phyloP scores from a whole-genome alignment of 2,329 filamentous ascomycete species.

The Penicillium sclerotigenum region DNA sequence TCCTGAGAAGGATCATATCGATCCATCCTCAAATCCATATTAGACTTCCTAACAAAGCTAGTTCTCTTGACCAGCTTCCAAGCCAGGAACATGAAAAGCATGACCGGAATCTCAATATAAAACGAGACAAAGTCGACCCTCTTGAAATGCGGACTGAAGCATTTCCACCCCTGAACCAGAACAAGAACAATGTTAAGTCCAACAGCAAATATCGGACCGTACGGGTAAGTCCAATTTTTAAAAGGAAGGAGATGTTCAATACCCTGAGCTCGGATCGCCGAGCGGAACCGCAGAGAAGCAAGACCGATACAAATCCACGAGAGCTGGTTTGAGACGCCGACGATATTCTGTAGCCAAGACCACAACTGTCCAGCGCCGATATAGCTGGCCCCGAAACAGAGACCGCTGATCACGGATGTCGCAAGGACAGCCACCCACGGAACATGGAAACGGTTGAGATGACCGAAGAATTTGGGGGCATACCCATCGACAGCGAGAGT shows the following conservation, averaged over 20 bases:
- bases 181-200: slow-evolving; percentile 59
- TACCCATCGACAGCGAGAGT: slow-evolving; percentile 54
- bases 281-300: slow-evolving; percentile 63
- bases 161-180: slow-evolving; percentile 59
- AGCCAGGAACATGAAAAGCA: slow-evolving; percentile 53
- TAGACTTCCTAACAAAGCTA: slow-evolving; percentile 43
- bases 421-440: slow-evolving; percentile 55
- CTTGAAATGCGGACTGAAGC: slow-evolving; percentile 59
- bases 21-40: slow-evolving; percentile 54
- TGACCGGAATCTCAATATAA: slow-evolving; percentile 62
- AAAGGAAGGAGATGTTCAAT: slow-evolving; percentile 62
- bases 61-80: slow-evolving; percentile 56
- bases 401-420: slow-evolving; percentile 53
- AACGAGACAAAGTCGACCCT: slow-evolving; percentile 61
- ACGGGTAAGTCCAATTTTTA: slow-evolving; percentile 65
- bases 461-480: slow-evolving; percentile 55
- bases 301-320: slow-evolving; percentile 63
- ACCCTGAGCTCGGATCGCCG: slow-evolving; percentile 55
- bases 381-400: slow-evolving; percentile 64
- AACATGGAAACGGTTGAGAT: slow-evolving; percentile 50
- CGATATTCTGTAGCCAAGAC: slow-evolving; percentile 66
- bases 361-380: slow-evolving; percentile 64
- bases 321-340: slow-evolving; percentile 66
- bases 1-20: slow-evolving; percentile 34
- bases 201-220: slow-evolving; percentile 57